phyloP scores from a whole-genome alignment of 768 basidiomycete genomes.

The Asterophora parasitica region DNA sequence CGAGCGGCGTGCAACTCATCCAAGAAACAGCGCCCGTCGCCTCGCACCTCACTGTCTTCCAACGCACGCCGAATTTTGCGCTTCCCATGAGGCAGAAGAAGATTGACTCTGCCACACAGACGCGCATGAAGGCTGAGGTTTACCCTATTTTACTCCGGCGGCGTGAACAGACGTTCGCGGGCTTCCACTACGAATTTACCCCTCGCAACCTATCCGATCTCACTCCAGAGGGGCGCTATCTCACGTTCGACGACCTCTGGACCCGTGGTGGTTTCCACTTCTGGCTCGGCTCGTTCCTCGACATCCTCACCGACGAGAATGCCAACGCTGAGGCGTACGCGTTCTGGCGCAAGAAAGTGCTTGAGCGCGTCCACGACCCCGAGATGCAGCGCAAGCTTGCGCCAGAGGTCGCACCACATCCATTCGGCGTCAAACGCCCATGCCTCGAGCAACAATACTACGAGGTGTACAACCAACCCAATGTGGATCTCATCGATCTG shows the following conservation, averaged over 20 bases:
- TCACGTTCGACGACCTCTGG: constrained; percentile 20
- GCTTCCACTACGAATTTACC: constrained; percentile 13
- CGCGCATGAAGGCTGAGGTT: constrained; percentile 15
- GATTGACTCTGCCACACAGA: constrained; percentile 11
- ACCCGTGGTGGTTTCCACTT: constrained; percentile 19
- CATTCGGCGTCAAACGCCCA: constrained; percentile 22
- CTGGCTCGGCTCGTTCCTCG: constrained; percentile 15
- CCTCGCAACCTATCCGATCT: constrained; percentile 12
- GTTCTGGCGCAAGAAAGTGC: constrained; percentile 23
- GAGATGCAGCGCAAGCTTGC: constrained; percentile 22
- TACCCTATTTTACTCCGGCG: constrained; percentile 18
- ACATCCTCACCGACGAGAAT: constrained; percentile 14
- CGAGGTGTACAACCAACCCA: constrained; percentile 22
- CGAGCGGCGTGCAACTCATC: constrained; percentile 24
- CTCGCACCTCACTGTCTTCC: constrained; percentile 23
- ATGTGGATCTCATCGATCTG: constrained; percentile 20
- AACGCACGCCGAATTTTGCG: constrained; percentile 23
- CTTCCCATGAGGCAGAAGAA: constrained; percentile 19
- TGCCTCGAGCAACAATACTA: constrained; percentile 20
- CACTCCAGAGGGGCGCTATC: constrained; percentile 19
- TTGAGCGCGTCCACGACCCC: constrained; percentile 14
- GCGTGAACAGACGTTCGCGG: constrained; percentile 18
- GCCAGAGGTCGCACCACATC: constrained; percentile 18
- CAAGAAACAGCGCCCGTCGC: constrained; percentile 19
- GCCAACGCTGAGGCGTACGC: constrained; percentile 19